Base-by-base conservation (phyloP, 495 filamentous ascomycete species). In the Talaromyces stipitatus region DNA sequence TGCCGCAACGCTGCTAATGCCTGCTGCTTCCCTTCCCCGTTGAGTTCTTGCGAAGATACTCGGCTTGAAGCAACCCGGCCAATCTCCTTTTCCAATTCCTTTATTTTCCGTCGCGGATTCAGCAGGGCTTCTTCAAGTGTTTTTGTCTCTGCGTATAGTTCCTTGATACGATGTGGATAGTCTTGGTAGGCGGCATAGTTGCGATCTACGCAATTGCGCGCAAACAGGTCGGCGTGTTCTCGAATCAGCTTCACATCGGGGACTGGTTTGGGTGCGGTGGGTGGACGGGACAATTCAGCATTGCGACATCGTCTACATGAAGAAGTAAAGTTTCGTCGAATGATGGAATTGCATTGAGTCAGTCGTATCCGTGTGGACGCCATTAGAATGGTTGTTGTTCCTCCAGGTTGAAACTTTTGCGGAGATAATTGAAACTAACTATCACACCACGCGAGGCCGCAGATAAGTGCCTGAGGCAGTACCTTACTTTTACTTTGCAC, bases 171-270 rank as follows among this genome's bases (percentile, higher is more conserved):
- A 28, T 73, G 73, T 1, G 92, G 87, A 61, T 87, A 82, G 2
- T 75, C 63, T 12, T 83, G 76, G 58, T 89, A 85, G 12, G 76
- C 64, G 51, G 80, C 72, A 71, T 96, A 97, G 68, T 96, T 97
- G 53, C 94, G 83, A 52, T 90, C 84, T 55, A 87, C 60, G 68
- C 89, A 95, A 67, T 95, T 98, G 57, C 87, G 75, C 58, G 83
- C 73, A 76, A 97, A 87, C 43, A 94, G 77, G 24, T 85, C 81
- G 38, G 83, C 80, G 69, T 92, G 88, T 55, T 88, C 79, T 52
- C 91, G 90, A 69, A 98, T 95, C 71, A 92, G 85, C 67, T 89
- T 96, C 68, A 96, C 76, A 69, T 97, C 85, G 50, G 91, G 79
- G 18, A 74, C 77, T 7, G 88, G 80, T 64, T 91, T 95, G 6